phyloP scores from a whole-genome alignment of 1,284 basidiomycete genomes.

The Naganishia liquefaciens region DNA sequence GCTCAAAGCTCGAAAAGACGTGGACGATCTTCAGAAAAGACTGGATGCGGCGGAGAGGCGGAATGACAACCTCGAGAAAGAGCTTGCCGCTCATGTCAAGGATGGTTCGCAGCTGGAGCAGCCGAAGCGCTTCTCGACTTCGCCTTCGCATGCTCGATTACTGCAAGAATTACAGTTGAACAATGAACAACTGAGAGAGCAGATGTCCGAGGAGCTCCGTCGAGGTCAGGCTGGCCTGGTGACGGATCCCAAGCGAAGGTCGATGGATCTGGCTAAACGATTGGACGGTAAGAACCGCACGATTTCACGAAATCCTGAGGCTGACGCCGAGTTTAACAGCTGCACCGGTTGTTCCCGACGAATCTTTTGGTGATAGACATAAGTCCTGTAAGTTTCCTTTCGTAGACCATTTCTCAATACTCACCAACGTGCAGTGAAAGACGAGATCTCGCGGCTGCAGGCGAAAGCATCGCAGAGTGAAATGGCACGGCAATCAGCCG shows the following conservation, averaged over 20 bases:
- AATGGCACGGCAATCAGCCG: slow-evolving; percentile 20
- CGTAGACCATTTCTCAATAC: not conserved
- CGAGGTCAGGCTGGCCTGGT: slow-evolving; percentile 5
- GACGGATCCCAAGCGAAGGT: slow-evolving; percentile 49
- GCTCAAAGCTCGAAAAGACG: not conserved
- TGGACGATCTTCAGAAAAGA: slow-evolving; percentile 59
- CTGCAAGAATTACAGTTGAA: slow-evolving; percentile 68
- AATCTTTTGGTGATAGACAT: no score
- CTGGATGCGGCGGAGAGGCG: slow-evolving; percentile 64
- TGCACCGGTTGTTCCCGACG: no score
- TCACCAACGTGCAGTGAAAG: not conserved
- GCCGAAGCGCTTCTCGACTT: slow-evolving; percentile 14
- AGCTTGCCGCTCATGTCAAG: slow-evolving; percentile 55
- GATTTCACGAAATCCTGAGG: no score
- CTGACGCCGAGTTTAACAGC: no score
- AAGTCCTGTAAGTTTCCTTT: not conserved
- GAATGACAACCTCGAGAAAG: slow-evolving; percentile 66
- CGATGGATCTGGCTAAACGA: not conserved
- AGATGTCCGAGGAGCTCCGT: slow-evolving; percentile 62
- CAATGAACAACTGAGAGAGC: slow-evolving; percentile 57
- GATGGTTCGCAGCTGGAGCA: slow-evolving; percentile 56
- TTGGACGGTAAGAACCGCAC: no score
- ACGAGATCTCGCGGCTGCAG: slow-evolving; percentile 17
- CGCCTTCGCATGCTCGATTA: slow-evolving; percentile 56
- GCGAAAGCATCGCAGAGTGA: slow-evolving; percentile 13